Evolutionary conservation across 331 rosid genomes (phyloP).

Genomic region (Malus hybrid): DNA sequence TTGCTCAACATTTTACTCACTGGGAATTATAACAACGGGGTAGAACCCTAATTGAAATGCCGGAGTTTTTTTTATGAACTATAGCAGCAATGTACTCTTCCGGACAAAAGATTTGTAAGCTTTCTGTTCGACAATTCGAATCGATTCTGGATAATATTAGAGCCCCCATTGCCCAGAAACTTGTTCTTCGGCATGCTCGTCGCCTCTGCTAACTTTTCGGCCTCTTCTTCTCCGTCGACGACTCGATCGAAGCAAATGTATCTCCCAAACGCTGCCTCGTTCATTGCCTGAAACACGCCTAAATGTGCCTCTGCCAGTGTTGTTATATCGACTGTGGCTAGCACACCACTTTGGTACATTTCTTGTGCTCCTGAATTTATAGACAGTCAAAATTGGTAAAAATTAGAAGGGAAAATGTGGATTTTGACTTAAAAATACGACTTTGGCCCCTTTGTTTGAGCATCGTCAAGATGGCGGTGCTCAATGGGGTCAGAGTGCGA

Average conservation of each 20-base stretch:
- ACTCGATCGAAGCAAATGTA: constrained; percentile 67
- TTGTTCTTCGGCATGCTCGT: constrained; percentile 29
- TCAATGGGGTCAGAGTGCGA: too few relatives aligned
- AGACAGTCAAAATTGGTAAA: too few relatives aligned
- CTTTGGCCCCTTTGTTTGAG: too few relatives aligned
- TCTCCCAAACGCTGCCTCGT: constrained; percentile 50
- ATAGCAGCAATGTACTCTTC: constrained; percentile 29
- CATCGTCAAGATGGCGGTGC: too few relatives aligned
- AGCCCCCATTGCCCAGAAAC: constrained; percentile 31
- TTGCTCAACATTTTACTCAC: not conserved
- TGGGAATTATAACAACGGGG: not conserved
- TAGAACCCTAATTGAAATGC: not conserved
- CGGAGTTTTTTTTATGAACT: constrained; percentile 7
- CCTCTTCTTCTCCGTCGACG: constrained; percentile 31
- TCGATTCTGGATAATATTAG: constrained; percentile 8
- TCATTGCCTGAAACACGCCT: constrained; percentile 53
- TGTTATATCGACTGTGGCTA: constrained; percentile 53
- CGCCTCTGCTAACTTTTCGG: constrained; percentile 50
- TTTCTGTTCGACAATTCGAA: constrained; percentile 47
- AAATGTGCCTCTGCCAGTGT: constrained; percentile 67
- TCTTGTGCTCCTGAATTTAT: constrained; percentile 51
- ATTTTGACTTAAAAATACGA: too few relatives aligned
- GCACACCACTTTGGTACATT: constrained; percentile 53
- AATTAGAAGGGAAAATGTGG: too few relatives aligned
- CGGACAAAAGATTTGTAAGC: constrained; percentile 50